Evolutionary conservation across 2,329 filamentous ascomycete species (phyloP), one percentile per base, ranked within the genome.

Genomic region (Sporothrix euskadiensis): DNA sequence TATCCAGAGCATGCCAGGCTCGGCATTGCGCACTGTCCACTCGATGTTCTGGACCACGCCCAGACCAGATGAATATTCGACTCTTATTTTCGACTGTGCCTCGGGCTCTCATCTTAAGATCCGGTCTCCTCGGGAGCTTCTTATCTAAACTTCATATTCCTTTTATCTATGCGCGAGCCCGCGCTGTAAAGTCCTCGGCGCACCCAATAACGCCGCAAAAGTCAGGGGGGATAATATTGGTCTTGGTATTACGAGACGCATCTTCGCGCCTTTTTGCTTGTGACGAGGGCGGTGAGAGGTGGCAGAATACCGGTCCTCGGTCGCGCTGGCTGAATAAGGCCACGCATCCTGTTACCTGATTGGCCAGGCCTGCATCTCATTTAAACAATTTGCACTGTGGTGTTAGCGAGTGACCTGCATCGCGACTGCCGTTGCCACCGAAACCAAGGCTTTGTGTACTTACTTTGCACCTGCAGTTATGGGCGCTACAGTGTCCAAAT

Each of bases 231-330:
- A 4, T 12, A 32, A 35, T 35, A 49, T 68, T 35, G 19, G n/a
- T 26, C 39, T 47, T 47, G 61, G 39, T 65, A 56, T 56, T 54
- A 49, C 69, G 26, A 65, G 30, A 32, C 26, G 14, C 47, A 44
- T 30, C 39, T 41, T 71, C 61, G 54, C 70, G 65, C 47, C 30
- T 44, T 47, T 71, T 74, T 19, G 73, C 66, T 73, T 71, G 71
- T 74, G 73, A 72, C 59, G 59, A 74, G 61, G 56, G 73, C 71
- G 73, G 73, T 74, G 65, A 3, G 4, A 2, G 4, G 8, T 16
- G 73, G 73, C 73, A 74, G 59, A 71, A 66, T 26, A 1, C 12
- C 14, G 9, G 57, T 61, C 61, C 68, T 63, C 71, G 59, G 61
- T 41, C 59, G 39, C 41, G 19, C 35, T 26, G 44, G 72, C 39